phyloP scores from a whole-genome alignment of 345 rosid genomes.

The Cochlearia excelsa region DNA sequence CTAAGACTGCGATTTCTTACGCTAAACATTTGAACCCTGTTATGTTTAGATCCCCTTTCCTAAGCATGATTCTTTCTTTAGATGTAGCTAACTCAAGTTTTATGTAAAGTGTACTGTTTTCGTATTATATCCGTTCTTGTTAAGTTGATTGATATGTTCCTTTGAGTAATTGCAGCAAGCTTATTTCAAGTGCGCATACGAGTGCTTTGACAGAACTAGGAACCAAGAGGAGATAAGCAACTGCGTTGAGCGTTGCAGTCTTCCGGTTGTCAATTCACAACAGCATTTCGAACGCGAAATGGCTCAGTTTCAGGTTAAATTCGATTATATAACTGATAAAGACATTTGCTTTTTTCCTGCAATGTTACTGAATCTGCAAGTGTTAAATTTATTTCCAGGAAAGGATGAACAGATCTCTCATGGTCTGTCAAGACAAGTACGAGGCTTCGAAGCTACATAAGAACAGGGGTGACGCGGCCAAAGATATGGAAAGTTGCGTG shows the following conservation, averaged over 20 bases:
- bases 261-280: slow-evolving; percentile 72
- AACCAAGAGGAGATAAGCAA: slow-evolving; percentile 70
- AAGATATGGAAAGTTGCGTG: slow-evolving; percentile 68
- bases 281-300: slow-evolving; percentile 74
- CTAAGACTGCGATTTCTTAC: no score
- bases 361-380: slow-evolving; percentile 1
- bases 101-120: no score
- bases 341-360: not conserved
- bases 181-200: slow-evolving; percentile 89
- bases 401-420: slow-evolving; percentile 72
- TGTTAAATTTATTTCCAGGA: slow-evolving; percentile 43
- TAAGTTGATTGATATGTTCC: not conserved
- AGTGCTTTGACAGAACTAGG: slow-evolving; percentile 83
- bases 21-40: no score
- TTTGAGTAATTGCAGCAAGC: slow-evolving; percentile 63
- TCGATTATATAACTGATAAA: not conserved
- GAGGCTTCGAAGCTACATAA: slow-evolving; percentile 70
- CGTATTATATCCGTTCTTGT: not conserved
- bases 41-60: no score
- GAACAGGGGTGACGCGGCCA: slow-evolving; percentile 45
- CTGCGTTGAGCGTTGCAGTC: slow-evolving; percentile 79
- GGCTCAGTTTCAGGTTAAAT: slow-evolving; percentile 73
- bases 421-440: slow-evolving; percentile 89
- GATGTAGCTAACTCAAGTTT: no score
- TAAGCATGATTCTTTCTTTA: no score